These are phyloP conservation scores for Nectriaceae sp. DNA, from an alignment of 2,329 filamentous ascomycete species.

Conservation along the genomic window DNA sequence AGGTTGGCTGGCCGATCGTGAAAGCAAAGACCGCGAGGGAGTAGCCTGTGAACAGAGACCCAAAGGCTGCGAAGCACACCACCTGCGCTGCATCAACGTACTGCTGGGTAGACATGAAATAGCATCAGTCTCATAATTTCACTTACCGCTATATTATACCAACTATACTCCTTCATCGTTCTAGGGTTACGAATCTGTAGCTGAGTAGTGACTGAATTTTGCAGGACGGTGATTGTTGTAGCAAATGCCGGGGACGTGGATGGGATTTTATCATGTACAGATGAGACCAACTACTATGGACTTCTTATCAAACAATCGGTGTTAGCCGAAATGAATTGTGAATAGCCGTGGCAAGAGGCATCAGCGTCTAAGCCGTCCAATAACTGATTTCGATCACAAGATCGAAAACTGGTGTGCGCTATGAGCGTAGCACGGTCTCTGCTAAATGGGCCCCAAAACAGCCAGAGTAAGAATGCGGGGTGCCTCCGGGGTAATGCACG, in stretches of 20 bases:
- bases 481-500: no score
- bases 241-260: neutral
- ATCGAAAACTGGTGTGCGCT: no score
- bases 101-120: neutral
- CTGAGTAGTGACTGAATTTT: neutral
- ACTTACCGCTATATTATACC: conserved; percentile 3
- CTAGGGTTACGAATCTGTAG: neutral
- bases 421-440: no score
- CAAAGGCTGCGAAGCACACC: conserved; percentile 6
- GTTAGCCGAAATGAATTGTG: conserved; percentile 1
- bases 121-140: no score
- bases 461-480: no score
- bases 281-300: neutral
- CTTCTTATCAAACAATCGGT: neutral
- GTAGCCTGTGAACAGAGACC: conserved; percentile 5
- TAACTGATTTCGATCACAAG: no score
- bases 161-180: conserved; percentile 2
- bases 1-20: conserved; percentile 4
- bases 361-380: no score
- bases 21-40: conserved; percentile 5
- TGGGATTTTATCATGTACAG: neutral
- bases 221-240: neutral
- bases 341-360: no score
- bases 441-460: no score
- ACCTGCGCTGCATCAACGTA: neutral